A percentile compares a stretch with the other conserved stretches of the same genome.
Evolutionary conservation across 2,329 filamentous ascomycete genomes (phyloP).

Genomic region (Penicillium sp.): DNA sequence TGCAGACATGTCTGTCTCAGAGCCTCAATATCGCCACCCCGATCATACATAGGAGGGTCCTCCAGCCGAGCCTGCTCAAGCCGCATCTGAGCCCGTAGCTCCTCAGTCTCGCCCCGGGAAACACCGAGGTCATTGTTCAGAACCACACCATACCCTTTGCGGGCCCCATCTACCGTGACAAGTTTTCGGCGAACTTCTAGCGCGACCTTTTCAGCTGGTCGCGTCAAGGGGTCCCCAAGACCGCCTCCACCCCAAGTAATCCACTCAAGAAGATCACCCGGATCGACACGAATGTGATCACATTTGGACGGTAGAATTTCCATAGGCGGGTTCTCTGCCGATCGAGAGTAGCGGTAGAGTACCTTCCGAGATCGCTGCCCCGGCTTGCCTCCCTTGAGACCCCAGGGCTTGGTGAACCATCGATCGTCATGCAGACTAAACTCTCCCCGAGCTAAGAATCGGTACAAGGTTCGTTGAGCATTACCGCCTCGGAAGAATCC

Average conservation of each 20-base stretch:
- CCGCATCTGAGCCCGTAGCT: constrained; percentile 35
- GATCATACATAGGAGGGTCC: constrained; percentile 38
- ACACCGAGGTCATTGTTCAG: constrained; percentile 40
- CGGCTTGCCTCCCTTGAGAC: constrained; percentile 48
- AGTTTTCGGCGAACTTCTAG: constrained; percentile 48
- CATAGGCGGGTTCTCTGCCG: constrained; percentile 29
- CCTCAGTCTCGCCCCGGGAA: constrained; percentile 36
- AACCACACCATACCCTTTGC: constrained; percentile 48
- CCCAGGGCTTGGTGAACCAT: constrained; percentile 53
- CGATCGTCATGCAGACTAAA: constrained; percentile 51
- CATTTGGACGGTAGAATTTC: constrained; percentile 48
- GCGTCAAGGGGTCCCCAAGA: constrained; percentile 48
- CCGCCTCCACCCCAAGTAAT: constrained; percentile 53
- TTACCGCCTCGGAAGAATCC: constrained; percentile 52
- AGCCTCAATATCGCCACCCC: constrained; percentile 45
- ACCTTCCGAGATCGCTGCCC: constrained; percentile 46
- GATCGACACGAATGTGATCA: constrained; percentile 48
- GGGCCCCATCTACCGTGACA: constrained; percentile 46
- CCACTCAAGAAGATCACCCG: constrained; percentile 51
- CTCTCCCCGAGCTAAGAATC: constrained; percentile 48
- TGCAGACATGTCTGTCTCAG: constrained; percentile 37
- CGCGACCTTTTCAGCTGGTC: constrained; percentile 46
- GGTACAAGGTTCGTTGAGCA: constrained; percentile 49
- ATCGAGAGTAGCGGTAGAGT: constrained; percentile 43
- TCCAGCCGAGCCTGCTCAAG: constrained; percentile 21